A percentile compares a stretch with the other conserved stretches of the same genome.
phyloP scores from a whole-genome alignment of 306 rosid species.

The Casuarina equisetifolia region DNA sequence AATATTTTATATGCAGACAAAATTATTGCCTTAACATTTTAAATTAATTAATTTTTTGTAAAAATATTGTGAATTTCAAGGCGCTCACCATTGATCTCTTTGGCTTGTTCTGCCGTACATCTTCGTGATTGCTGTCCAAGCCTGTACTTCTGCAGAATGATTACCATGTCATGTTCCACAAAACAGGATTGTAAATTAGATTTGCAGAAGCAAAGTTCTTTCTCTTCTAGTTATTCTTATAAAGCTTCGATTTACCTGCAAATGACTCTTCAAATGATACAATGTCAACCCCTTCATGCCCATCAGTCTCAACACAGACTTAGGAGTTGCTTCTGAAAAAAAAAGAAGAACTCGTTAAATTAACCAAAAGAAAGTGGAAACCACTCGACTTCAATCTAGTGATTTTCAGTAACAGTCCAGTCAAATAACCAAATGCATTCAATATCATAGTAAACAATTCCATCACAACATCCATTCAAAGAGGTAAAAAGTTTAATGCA shows the following conservation, averaged over 20 bases:
- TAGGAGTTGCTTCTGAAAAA: conserved; percentile 90
- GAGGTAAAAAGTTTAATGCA: neutral
- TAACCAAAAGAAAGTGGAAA: neutral
- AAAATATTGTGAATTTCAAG: neutral
- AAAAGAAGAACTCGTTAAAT: neutral
- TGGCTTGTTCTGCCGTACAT: conserved; percentile 49
- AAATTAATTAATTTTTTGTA: neutral
- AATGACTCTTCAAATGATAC: conserved; percentile 97
- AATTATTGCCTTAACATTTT: neutral
- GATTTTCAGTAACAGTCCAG: neutral
- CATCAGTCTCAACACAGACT: conserved; percentile 86
- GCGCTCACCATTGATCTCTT: conserved; percentile 52
- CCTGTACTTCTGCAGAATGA: conserved; percentile 76
- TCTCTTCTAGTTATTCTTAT: neutral
- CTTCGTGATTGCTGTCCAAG: conserved; percentile 68
- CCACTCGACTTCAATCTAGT: neutral
- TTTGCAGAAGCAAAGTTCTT: neutral
- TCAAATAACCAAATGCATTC: no score
- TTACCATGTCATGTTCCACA: neutral
- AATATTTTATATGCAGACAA: neutral
- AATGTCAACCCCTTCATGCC: conserved; percentile 92
- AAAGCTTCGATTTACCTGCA: conserved; percentile 54
- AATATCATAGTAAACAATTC: neutral
- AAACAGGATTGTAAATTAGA: neutral
- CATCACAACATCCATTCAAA: neutral